A percentile compares a stretch with the other conserved stretches of the same genome.
These are phyloP conservation scores for Leptodontidium sp. DNA, from an alignment of 2,329 filamentous ascomycete genomes.

Conservation along the genomic window DNA sequence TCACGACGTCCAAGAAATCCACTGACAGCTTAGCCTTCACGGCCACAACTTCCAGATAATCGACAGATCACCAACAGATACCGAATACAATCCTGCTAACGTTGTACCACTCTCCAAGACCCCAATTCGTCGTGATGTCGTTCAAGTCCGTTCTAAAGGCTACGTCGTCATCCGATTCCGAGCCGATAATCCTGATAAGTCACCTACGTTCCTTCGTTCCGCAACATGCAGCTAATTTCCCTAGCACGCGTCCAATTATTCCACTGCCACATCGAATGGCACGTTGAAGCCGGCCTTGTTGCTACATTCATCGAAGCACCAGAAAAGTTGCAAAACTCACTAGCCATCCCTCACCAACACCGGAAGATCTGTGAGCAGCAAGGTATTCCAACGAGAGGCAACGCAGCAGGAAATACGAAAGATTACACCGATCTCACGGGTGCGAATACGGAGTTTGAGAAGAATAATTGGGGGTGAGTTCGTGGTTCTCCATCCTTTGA, in stretches of 20 bases:
- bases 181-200: conserved; percentile 65
- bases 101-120: conserved; percentile 46
- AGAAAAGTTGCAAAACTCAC: conserved; percentile 4
- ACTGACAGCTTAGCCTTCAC: conserved; percentile 17
- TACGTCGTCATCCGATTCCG: conserved; percentile 71
- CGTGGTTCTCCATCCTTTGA: not conserved
- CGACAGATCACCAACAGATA: conserved; percentile 34
- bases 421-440: conserved; percentile 65
- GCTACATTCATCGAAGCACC: conserved; percentile 41
- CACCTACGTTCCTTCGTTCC: not conserved
- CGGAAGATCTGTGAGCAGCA: conserved; percentile 45
- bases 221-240: not conserved
- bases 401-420: conserved; percentile 65
- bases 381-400: conserved; percentile 56
- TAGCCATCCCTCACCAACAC: conserved; percentile 23
- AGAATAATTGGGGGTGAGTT: conserved; percentile 1
- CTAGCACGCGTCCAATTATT: conserved; percentile 66
- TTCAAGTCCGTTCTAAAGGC: conserved; percentile 68
- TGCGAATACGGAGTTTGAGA: conserved; percentile 40
- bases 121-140: conserved; percentile 68
- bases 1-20: not conserved
- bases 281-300: conserved; percentile 51
- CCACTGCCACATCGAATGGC: conserved; percentile 70
- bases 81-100: not conserved
- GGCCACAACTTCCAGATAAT: conserved; percentile 44